A percentile compares a stretch with the other conserved stretches of the same genome.
Conservation (phyloP, 352 stramenopile genomes). For the Pythium phragmitis region DNA sequence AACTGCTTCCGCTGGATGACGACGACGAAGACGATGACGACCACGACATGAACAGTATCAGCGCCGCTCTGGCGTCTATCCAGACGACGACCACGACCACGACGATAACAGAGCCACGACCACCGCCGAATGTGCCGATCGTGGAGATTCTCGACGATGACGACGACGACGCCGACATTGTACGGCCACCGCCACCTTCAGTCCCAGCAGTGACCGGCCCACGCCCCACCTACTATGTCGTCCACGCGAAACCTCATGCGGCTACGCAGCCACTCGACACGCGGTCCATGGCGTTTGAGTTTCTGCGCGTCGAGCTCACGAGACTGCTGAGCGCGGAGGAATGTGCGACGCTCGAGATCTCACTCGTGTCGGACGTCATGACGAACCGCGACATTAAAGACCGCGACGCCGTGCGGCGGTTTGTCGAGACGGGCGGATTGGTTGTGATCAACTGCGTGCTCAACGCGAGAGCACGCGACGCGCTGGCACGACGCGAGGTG, state of each 20-base stretch:
- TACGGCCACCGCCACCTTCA: not conserved
- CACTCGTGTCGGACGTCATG: constrained; percentile 61
- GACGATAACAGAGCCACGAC: not conserved
- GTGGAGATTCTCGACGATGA: constrained; percentile 8
- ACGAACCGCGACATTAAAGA: constrained; percentile 47
- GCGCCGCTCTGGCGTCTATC: constrained; percentile 4
- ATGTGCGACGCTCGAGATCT: constrained; percentile 42
- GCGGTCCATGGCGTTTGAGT: constrained; percentile 53
- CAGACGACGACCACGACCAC: not conserved
- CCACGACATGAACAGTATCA: constrained; percentile 22
- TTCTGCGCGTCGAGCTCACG: constrained; percentile 50
- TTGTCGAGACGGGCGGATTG: constrained; percentile 56
- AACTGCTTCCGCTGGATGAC: constrained; percentile 32
- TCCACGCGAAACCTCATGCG: constrained; percentile 35
- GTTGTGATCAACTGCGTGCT: constrained; percentile 44
- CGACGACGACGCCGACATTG: not conserved
- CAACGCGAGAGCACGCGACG: constrained; percentile 8
- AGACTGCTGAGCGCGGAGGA: constrained; percentile 46
- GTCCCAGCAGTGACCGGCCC: not conserved
- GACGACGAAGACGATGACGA: constrained; percentile 26
- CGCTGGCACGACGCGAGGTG: not conserved
- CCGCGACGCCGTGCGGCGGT: constrained; percentile 60
- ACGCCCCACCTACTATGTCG: constrained; percentile 43
- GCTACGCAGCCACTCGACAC: constrained; percentile 42
- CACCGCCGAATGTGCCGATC: constrained; percentile 4